phyloP scores from a whole-genome alignment of 1,139 yeast species.

The Hemisphaericaspora xylofermentans region DNA sequence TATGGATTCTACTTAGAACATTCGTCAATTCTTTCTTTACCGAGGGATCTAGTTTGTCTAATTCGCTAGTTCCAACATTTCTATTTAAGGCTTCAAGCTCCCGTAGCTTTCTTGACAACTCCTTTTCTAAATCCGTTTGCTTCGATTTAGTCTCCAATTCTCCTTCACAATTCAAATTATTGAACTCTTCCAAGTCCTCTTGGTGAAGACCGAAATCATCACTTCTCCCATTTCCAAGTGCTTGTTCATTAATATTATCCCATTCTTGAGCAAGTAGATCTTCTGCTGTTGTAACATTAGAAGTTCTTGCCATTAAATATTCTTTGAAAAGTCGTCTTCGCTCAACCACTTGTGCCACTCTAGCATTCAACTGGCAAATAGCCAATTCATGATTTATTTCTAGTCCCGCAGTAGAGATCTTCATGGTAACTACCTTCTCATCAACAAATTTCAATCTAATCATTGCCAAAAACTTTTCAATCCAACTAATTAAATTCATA shows the following conservation, averaged over 20 bases:
- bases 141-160: constrained; percentile 25
- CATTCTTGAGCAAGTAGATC: constrained; percentile 46
- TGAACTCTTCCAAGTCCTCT: constrained; percentile 60
- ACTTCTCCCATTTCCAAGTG: constrained; percentile 41
- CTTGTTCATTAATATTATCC: constrained; percentile 46
- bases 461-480: constrained; percentile 53
- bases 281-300: constrained; percentile 22
- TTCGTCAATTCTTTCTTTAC: constrained; percentile 10
- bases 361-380: constrained; percentile 29
- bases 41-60: constrained; percentile 25
- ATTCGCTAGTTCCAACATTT: constrained; percentile 24
- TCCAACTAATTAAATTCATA: constrained; percentile 69
- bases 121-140: constrained; percentile 22
- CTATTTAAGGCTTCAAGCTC: constrained; percentile 14
- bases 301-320: constrained; percentile 24
- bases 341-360: constrained; percentile 27
- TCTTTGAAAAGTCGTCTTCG: constrained; percentile 37
- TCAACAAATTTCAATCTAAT: constrained; percentile 62
- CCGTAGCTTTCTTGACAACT: constrained; percentile 18
- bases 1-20: constrained; percentile 1
- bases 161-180: constrained; percentile 27
- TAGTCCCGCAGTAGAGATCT: constrained; percentile 29
- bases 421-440: constrained; percentile 42
- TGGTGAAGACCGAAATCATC: constrained; percentile 58
- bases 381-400: constrained; percentile 26